Evolutionary conservation across 1,284 basidiomycete genomes (phyloP).

Genomic region (Farysia itapuensis): DNA sequence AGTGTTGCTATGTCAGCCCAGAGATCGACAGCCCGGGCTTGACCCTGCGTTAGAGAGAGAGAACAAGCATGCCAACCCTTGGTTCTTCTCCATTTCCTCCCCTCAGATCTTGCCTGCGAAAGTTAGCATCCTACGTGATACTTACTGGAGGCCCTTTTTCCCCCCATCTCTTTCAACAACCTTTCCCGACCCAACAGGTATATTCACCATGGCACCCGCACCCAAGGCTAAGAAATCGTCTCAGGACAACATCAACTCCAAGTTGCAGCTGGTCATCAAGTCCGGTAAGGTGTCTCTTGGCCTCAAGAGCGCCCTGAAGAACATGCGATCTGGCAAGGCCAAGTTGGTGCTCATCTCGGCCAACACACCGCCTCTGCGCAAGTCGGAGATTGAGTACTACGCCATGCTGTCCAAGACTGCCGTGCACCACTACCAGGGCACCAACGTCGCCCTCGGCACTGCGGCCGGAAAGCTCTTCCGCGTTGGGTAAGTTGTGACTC

Average conservation of each 20-base stretch:
- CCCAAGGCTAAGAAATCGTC: constrained; percentile 78
- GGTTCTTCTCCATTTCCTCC: constrained; percentile 11
- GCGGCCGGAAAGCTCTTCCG: constrained; percentile 99
- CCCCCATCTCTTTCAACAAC: constrained; percentile 6
- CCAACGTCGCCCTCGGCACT: constrained; percentile 96
- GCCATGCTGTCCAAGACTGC: constrained; percentile 96
- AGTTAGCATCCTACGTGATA: constrained; percentile 46
- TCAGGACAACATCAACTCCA: constrained; percentile 87
- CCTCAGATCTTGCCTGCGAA: constrained; percentile 36
- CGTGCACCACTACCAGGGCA: constrained; percentile 90
- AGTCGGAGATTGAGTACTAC: constrained; percentile 99
- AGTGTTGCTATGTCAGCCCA: no score
- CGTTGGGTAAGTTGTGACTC: constrained; percentile 77
- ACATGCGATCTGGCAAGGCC: constrained; percentile 97
- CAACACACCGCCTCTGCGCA: constrained; percentile 97
- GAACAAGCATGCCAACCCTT: no score
- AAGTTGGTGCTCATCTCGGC: constrained; percentile 98
- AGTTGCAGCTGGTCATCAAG: constrained; percentile 97
- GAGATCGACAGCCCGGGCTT: no score
- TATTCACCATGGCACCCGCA: constrained; percentile 84
- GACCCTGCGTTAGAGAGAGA: no score
- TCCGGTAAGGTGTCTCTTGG: constrained; percentile 64
- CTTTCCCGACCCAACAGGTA: constrained; percentile 23
- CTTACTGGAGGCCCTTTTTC: constrained; percentile 38
- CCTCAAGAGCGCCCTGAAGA: constrained; percentile 75